Percentiles rank a stretch among this genome's conserved stretches.
These are phyloP conservation scores for Endothia cerciana DNA, from an alignment of 2,329 filamentous ascomycete species.

Conservation along the genomic window DNA sequence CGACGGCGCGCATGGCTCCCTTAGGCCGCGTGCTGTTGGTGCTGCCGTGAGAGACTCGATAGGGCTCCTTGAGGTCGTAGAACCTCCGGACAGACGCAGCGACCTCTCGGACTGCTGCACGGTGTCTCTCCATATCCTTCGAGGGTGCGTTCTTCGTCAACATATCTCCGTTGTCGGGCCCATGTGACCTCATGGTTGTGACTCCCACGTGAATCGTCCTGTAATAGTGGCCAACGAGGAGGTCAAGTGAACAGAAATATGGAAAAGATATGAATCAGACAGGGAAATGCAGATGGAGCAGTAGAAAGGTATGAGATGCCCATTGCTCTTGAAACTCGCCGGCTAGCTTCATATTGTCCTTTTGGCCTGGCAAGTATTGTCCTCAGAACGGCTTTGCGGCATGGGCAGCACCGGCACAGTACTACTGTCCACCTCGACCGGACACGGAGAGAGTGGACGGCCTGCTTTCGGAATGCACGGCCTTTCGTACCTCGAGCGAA, in stretches of 20 bases:
- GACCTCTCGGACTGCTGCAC: conserved; percentile 51
- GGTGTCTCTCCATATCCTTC: conserved; percentile 53
- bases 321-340: not conserved
- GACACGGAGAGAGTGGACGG: not conserved
- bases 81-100: conserved; percentile 51
- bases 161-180: not conserved
- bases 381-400: not conserved
- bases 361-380: conserved; percentile 4
- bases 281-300: not conserved
- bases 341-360: conserved; percentile 2
- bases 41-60: conserved; percentile 76
- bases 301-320: not conserved
- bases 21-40: conserved; percentile 73
- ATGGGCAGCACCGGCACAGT: not conserved
- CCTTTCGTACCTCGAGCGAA: not conserved
- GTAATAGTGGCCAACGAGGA: not conserved
- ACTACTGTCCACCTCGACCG: not conserved
- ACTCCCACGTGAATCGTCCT: not conserved
- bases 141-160: not conserved
- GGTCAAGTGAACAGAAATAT: not conserved
- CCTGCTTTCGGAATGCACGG: not conserved
- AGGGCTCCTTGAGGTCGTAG: conserved; percentile 57
- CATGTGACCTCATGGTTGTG: not conserved
- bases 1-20: conserved; percentile 58
- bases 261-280: not conserved